phyloP scores from a whole-genome alignment of 129 eudicot species.

The Lactuca sativa region DNA sequence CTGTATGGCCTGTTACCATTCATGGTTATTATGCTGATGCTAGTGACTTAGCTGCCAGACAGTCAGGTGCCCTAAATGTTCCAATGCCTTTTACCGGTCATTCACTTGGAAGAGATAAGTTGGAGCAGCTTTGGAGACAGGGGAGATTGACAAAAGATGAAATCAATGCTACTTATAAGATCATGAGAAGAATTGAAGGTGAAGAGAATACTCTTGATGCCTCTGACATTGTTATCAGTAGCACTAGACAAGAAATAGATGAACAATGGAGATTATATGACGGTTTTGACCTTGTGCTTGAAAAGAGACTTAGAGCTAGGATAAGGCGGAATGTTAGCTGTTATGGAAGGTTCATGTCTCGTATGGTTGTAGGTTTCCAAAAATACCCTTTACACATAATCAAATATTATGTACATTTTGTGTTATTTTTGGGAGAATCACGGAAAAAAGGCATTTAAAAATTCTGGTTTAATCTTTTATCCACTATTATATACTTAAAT shows the following conservation, averaged over 20 bases:
- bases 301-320: conserved; percentile 89
- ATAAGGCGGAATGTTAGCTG: conserved; percentile 96
- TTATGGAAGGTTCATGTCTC: conserved; percentile 98
- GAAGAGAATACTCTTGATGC: conserved; percentile 91
- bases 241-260: conserved; percentile 97
- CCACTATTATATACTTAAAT: too few relatives aligned
- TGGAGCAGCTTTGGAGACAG: conserved; percentile 94
- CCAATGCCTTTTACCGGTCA: conserved; percentile 99
- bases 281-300: conserved; percentile 85
- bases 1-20: conserved; percentile 89
- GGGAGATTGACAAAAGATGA: conserved; percentile 86
- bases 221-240: conserved; percentile 79
- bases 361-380: conserved; percentile 75
- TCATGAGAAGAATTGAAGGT: conserved; percentile 96
- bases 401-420: background rate
- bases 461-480: too few relatives aligned
- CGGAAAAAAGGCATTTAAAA: too few relatives aligned
- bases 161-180: conserved; percentile 81
- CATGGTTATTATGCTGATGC: conserved; percentile 99
- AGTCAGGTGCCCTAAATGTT: conserved; percentile 90
- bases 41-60: conserved; percentile 91
- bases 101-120: conserved; percentile 95
- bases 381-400: background rate
- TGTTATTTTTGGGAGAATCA: background rate
- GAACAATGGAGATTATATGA: conserved; percentile 98